These are phyloP conservation scores for Haematococcus sp. DNA, from an alignment of 139 green algal genomes.

Conservation along the genomic window DNA sequence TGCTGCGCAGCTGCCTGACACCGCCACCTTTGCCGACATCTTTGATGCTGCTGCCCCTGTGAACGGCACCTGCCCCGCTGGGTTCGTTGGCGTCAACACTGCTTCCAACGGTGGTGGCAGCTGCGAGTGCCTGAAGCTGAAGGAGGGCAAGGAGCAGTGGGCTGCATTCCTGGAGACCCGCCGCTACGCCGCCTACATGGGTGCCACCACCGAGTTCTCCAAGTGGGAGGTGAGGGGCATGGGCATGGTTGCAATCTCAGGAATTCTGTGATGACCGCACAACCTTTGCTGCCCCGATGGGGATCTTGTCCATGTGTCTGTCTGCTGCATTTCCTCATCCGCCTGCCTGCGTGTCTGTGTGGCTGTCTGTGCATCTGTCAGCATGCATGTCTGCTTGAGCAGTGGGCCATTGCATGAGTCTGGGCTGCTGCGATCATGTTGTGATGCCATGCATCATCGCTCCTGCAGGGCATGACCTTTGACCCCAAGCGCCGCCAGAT, in stretches of 20 bases:
- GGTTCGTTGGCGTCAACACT: constrained; percentile 34
- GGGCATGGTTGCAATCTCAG: too few relatives aligned
- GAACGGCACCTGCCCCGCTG: constrained; percentile 29
- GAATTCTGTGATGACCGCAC: too few relatives aligned
- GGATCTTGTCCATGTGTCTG: too few relatives aligned
- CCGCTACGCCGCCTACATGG: constrained; percentile 35
- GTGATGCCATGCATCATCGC: too few relatives aligned
- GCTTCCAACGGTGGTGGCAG: not conserved
- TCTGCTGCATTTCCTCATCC: too few relatives aligned
- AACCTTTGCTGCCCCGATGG: too few relatives aligned
- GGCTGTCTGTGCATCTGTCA: too few relatives aligned
- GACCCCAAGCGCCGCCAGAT: constrained; percentile 3
- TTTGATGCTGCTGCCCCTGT: constrained; percentile 29
- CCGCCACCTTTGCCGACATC: constrained; percentile 41
- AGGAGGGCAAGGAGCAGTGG: constrained; percentile 33
- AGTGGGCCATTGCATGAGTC: too few relatives aligned
- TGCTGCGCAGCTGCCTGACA: not conserved
- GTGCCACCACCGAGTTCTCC: constrained; percentile 54
- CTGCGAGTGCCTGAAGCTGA: constrained; percentile 49
- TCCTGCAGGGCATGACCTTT: constrained; percentile 48
- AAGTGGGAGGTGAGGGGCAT: constrained; percentile 76
- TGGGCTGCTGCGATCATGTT: too few relatives aligned
- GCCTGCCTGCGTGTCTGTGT: too few relatives aligned
- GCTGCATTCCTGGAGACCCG: constrained; percentile 59
- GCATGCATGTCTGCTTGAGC: too few relatives aligned